phyloP scores from a whole-genome alignment of 768 basidiomycete species.

The Lepiota venenata region DNA sequence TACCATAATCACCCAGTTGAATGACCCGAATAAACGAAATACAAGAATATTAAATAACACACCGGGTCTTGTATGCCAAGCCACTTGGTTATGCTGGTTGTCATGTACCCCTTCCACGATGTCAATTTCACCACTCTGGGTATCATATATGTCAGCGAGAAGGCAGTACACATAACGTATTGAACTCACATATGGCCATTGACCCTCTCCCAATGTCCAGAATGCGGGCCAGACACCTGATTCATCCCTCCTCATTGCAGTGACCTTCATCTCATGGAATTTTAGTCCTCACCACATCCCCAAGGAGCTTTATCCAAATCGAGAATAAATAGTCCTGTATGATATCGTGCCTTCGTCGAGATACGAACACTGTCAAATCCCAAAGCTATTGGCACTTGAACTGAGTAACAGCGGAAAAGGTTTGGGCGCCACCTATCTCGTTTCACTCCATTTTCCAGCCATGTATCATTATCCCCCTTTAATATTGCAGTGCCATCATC shows the following conservation, averaged over 20 bases:
- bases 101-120: conserved; percentile 85
- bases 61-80: conserved; percentile 60
- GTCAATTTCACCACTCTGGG: conserved; percentile 76
- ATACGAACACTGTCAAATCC: conserved; percentile 65
- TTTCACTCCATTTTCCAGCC: conserved; percentile 49
- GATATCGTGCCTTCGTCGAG: conserved; percentile 59
- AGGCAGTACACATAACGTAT: neutral
- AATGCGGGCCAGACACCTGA: conserved; percentile 82
- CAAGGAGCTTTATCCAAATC: conserved; percentile 85
- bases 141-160: conserved; percentile 12
- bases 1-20: conserved; percentile 4
- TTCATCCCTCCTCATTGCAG: conserved; percentile 1
- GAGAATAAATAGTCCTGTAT: conserved; percentile 83
- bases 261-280: neutral
- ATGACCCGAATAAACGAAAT: conserved; percentile 1
- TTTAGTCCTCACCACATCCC: conserved; percentile 72
- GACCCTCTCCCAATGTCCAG: conserved; percentile 59
- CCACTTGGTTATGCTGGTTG: conserved; percentile 80
- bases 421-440: conserved; percentile 53
- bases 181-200: conserved; percentile 63
- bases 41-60: neutral
- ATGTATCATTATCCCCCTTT: conserved; percentile 73
- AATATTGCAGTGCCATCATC: conserved; percentile 65
- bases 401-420: neutral
- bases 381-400: neutral